A percentile compares a stretch with the other conserved stretches of the same genome.
These are phyloP conservation scores for Thalassiosira sp. DNA, from an alignment of 352 stramenopile genomes.

Conservation along the genomic window DNA sequence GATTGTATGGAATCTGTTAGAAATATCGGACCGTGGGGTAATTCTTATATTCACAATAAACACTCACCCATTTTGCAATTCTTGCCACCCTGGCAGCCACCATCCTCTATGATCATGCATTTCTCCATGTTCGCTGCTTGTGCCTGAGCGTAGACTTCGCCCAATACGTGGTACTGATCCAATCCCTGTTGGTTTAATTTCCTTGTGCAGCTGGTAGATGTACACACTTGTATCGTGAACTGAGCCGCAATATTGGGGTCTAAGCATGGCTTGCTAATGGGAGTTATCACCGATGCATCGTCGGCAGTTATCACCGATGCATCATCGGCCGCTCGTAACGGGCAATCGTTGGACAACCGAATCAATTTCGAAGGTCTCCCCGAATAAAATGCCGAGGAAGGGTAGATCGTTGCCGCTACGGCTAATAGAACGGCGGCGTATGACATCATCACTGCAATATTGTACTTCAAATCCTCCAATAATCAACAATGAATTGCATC, in stretches of 20 bases:
- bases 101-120: conserved; percentile 67
- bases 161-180: conserved; percentile 66
- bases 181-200: conserved; percentile 60
- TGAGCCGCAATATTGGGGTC: conserved; percentile 51
- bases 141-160: conserved; percentile 60
- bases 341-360: not conserved
- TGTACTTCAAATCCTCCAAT: too few species aligned
- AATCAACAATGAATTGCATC: not conserved
- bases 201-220: conserved; percentile 64
- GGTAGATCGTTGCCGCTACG: not conserved
- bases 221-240: conserved; percentile 78
- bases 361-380: not conserved
- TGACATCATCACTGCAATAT: not conserved
- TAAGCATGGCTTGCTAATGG: conserved; percentile 7
- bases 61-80: conserved; percentile 61
- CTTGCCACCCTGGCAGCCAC: conserved; percentile 61
- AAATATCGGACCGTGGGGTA: too few species aligned
- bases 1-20: not conserved
- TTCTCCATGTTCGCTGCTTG: conserved; percentile 34
- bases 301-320: not conserved
- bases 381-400: conserved; percentile 11
- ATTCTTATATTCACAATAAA: too few species aligned
- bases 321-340: not conserved
- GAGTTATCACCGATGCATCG: not conserved
- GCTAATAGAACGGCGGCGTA: not conserved